Percentiles rank a stretch among this genome's conserved stretches.
phyloP scores from a whole-genome alignment of 2,329 filamentous ascomycete species.

The Parastagonospora avenae region DNA sequence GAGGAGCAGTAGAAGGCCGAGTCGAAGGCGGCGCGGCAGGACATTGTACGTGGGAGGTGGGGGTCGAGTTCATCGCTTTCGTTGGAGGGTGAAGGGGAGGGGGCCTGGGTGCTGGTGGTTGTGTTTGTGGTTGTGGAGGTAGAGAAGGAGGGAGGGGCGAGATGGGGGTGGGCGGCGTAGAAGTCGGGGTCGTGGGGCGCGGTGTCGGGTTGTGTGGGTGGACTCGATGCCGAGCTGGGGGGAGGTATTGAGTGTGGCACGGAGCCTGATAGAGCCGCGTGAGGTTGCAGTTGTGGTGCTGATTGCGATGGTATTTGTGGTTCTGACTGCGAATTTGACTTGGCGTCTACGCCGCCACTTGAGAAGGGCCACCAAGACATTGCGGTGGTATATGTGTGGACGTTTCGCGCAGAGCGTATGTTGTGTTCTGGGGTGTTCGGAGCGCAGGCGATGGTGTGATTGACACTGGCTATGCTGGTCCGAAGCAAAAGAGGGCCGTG shows the following conservation, averaged over 20 bases:
- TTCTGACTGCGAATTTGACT: conserved; percentile 13
- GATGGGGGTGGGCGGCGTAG: conserved; percentile 57
- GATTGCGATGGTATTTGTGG: conserved; percentile 20
- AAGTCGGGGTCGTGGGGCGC: conserved; percentile 59
- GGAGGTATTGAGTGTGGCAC: conserved; percentile 16
- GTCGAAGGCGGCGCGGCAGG: conserved; percentile 89
- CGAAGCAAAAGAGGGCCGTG: too few relatives aligned
- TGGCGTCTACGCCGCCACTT: conserved; percentile 16
- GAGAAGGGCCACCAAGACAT: conserved; percentile 35
- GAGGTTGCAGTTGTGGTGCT: neutral
- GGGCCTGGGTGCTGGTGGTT: conserved; percentile 10
- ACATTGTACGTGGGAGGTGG: conserved; percentile 77
- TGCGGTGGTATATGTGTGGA: conserved; percentile 3
- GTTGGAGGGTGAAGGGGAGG: conserved; percentile 7
- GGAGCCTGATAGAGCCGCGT: neutral
- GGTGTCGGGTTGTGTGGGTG: conserved; percentile 30
- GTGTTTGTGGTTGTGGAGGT: conserved; percentile 8
- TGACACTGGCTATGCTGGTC: too few relatives aligned
- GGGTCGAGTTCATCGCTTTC: conserved; percentile 24
- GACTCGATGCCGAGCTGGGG: conserved; percentile 20
- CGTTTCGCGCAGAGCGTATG: too few relatives aligned
- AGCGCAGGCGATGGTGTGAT: too few relatives aligned
- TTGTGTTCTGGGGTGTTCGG: too few relatives aligned
- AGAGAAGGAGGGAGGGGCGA: conserved; percentile 42
- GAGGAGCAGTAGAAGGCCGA: conserved; percentile 92